Base-by-base conservation (phyloP, 1,139 yeast species). In the Hemisphaericaspora xylofermentans region DNA sequence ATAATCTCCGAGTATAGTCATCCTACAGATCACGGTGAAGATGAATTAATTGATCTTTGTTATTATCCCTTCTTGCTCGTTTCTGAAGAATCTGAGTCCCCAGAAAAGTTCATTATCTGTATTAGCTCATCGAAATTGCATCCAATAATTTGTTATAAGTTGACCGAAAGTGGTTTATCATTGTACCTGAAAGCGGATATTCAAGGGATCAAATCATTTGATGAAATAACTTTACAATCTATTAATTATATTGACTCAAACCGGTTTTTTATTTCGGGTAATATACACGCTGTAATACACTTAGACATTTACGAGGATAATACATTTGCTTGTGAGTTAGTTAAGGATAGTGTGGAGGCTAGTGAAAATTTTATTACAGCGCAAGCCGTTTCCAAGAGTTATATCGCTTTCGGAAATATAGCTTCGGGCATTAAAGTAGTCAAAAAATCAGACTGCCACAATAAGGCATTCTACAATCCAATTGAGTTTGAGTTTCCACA, bases 21-120 rank as follows among this genome's bases (percentile, higher is more conserved):
- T n/a, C n/a, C n/a, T n/a, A 14, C 14, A 14, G 17, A 4, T 27
- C 17, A 36, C 16, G 19, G 39, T 15, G 33, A 36, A 1, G 44
- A 42, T 15, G 29, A 27, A 3, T 13, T 35, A 3, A 39, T 38
- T 2, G 48, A 41, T 34, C 16, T 43, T n/a, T 44, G 43, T 31
- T 10, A 18, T 17, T 18, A 32, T 5, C 38, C 41, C n/a, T 17
- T 25, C 10, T 7, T 16, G 8, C 13, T n/a, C 7, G 21, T 9
- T 7, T n/a, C 17, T 10, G 19, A 13, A 6, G 27, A 28, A 3
- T 6, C 13, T 15, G 28, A 19, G 8, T 19, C 22, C 15, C 12
- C 17, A 18, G 34, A 21, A 4, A n/a, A 12, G 8, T 12, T 24
- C n/a, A 43, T 40, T 35, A 27, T 37, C 14, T 43, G 43, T 17